Conservation (phyloP, 441 rosid species). For the Codiaeum variegatum region DNA sequence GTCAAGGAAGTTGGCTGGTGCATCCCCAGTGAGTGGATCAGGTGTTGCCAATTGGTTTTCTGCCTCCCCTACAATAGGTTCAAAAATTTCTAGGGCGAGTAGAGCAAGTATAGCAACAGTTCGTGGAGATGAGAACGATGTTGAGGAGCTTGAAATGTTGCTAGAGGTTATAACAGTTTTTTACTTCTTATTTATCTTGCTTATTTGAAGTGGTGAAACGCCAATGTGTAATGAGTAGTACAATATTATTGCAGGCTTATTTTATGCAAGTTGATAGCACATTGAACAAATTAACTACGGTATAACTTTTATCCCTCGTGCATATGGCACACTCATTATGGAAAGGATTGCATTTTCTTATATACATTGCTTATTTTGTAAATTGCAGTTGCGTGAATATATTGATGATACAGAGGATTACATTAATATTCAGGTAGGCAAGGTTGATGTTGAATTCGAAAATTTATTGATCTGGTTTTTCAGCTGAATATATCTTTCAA, state of each 20-base stretch:
- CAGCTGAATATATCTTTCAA: not conserved
- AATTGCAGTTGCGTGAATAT: slow-evolving; percentile 82
- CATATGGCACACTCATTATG: not conserved
- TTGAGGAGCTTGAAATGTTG: slow-evolving; percentile 98
- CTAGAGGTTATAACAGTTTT: slow-evolving; percentile 55
- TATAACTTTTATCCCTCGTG: slow-evolving; percentile 21
- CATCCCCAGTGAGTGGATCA: slow-evolving; percentile 66
- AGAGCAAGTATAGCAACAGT: slow-evolving; percentile 68
- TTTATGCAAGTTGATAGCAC: slow-evolving; percentile 95
- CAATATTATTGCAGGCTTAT: slow-evolving; percentile 62
- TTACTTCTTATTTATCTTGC: slow-evolving; percentile 1
- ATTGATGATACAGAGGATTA: slow-evolving; percentile 97
- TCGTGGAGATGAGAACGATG: slow-evolving; percentile 85
- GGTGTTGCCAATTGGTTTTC: slow-evolving; percentile 68
- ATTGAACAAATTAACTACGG: slow-evolving; percentile 79
- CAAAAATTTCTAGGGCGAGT: slow-evolving; percentile 89
- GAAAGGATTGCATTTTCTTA: not conserved
- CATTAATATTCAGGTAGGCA: slow-evolving; percentile 84
- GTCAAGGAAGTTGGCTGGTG: slow-evolving; percentile 70
- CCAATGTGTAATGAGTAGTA: slow-evolving; percentile 14
- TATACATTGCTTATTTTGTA: slow-evolving; percentile 18
- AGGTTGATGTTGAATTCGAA: slow-evolving; percentile 7
- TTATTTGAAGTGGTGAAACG: not conserved
- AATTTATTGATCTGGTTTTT: not conserved
- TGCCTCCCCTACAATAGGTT: slow-evolving; percentile 78